Evolutionary conservation across 1,284 basidiomycete genomes (phyloP), one percentile per base, ranked within the genome.

Genomic region (Fistulina hepatica): DNA sequence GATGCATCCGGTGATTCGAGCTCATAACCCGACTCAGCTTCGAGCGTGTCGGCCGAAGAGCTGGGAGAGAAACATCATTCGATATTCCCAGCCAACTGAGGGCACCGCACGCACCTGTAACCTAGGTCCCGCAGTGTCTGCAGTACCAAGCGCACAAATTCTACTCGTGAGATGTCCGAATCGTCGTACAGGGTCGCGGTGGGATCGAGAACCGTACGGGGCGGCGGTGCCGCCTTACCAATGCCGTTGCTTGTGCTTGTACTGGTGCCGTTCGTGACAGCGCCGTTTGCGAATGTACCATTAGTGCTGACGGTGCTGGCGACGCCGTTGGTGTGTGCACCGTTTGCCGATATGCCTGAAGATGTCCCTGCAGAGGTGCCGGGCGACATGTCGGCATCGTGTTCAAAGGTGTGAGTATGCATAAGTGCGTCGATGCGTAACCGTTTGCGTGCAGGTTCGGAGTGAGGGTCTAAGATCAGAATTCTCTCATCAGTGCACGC

Each of bases 71-170:
- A 33, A 37, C 41, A 43, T 24, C 30, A 39, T 41, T 36, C 41
- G 40, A 34, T 44, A 34, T 27, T 28, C 15, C 34, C 25, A 27
- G 37, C 19, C 21, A 23, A 40, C 44, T 38, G 28, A 41, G 42
- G 21, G 31, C 25, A 23, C 38, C 10, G 37, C 34, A 77, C 92
- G 62, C 55, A 94, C 86, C 73, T 69, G 56, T 95, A 97, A 5
- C 95, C 94, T 37, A 95, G 81, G 59, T 98, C 94, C 47, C 82
- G 69, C 48, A 98, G 61, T 43, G 83, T 85, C 58, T 98, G 94
- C 45, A 97, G 69, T 31, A 93, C 79, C 33, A 98, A 64, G 49
- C 94, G 71, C 36, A 97, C 80, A 49, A 92, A 84, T 62, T 98
- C 93, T 57, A 93, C 83, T 47, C 90, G 71, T 60, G 92, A 79